Evolutionary conservation across 2,329 filamentous ascomycete genomes (phyloP), one percentile per base, ranked within the genome.

Genomic region (Aphanocladium album): DNA sequence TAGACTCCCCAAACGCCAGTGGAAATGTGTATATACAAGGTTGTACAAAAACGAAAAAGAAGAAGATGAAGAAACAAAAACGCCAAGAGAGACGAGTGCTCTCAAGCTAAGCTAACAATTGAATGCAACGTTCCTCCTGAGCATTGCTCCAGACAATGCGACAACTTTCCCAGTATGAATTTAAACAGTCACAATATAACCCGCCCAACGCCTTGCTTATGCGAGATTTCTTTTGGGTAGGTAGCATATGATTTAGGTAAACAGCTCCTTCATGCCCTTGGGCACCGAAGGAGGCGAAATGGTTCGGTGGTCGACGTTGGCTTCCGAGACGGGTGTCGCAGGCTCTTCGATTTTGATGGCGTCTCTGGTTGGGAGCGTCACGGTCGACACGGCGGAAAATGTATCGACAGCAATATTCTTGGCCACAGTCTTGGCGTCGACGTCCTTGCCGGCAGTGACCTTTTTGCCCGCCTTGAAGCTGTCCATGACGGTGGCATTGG

Each of bases 381-480:
- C 33, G 2, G 39, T 41, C n/a, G 49, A 60, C 21, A 54, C 41
- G 11, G 30, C 11, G 14, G 25, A 8, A 21, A 27, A 27, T n/a
- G 25, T 47, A 33, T 45, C 33, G 25, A 45, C 35, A 37, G 25
- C 19, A 5, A 27, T 35, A 43, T 41, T 37, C 14, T 43, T 53
- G 3, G 27, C 39, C 23, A 41, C 25, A 6, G 43, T 19, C 16
- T 54, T 47, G 25, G n/a, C 59, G 41, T 30, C 51, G 43, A 41
- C 21, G 25, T 50, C 17, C 25, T 60, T 60, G 51, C 45, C 43
- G 3, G 46, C 25, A 5, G 33, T 33, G 6, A 64, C 59, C 51
- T 68, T 75, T 65, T 80, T 79, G 62, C 75, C 77, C 4, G 77
- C 66, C 65, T 78, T 80, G 70, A 80, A 81, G 1, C 72, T 65